phyloP scores from a whole-genome alignment of 2,329 filamentous ascomycete species.

The Sarocladium kiliense region DNA sequence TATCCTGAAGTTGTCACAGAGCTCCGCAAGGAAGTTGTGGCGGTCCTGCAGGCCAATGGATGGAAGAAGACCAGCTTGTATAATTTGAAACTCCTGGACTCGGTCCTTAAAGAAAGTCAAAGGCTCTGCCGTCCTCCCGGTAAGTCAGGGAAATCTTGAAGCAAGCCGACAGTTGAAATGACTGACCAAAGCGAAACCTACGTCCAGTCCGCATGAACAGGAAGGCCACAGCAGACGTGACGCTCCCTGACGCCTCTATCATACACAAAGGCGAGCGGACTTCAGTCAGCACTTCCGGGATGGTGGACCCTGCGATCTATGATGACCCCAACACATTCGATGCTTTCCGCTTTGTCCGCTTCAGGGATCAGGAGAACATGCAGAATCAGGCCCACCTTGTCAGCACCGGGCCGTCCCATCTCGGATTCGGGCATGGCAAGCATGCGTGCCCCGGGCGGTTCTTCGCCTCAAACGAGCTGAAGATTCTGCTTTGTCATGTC shows the following conservation, averaged over 20 bases:
- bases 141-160: too few relatives aligned
- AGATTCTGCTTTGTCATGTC: constrained; percentile 25
- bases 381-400: constrained; percentile 26
- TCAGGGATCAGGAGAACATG: constrained; percentile 19
- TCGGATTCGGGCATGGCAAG: constrained; percentile 34
- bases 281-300: constrained; percentile 14
- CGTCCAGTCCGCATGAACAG: constrained; percentile 11
- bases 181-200: too few relatives aligned
- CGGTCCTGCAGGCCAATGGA: constrained; percentile 12
- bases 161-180: too few relatives aligned
- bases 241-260: constrained; percentile 14
- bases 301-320: constrained; percentile 20
- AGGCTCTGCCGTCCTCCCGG: constrained; percentile 25
- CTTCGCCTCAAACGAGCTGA: constrained; percentile 36
- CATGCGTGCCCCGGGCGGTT: constrained; percentile 38
- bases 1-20: constrained; percentile 28
- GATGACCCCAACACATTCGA: constrained; percentile 20
- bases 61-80: constrained; percentile 41
- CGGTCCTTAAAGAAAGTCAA: constrained; percentile 45
- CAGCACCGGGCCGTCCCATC: constrained; percentile 23
- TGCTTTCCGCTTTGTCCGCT: constrained; percentile 21
- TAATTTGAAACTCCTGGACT: constrained; percentile 42
- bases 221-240: constrained; percentile 9
- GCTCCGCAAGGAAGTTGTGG: constrained; percentile 35
- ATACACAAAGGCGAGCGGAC: constrained; percentile 18